phyloP scores from a whole-genome alignment of 2,329 filamentous ascomycete species.

The Leptoxyphium fumago region DNA sequence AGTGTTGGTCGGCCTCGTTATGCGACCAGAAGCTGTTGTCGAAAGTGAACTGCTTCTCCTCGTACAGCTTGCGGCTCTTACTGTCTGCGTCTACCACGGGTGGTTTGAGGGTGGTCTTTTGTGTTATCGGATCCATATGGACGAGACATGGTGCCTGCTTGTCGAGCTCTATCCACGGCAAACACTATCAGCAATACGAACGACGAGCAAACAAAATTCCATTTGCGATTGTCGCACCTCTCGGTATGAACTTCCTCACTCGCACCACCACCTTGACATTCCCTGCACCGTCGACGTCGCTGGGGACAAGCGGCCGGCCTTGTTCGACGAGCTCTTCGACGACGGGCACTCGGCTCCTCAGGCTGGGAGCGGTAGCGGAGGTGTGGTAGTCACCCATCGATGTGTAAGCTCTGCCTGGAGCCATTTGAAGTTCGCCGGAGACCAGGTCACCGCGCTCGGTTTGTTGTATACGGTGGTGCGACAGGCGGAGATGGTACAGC shows the following conservation, averaged over 20 bases:
- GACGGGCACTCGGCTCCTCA: conserved; percentile 26
- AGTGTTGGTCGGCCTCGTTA: conserved; percentile 62
- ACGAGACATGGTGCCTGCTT: conserved; percentile 73
- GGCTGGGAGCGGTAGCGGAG: conserved; percentile 29
- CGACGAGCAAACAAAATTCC: background rate
- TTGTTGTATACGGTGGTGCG: no score
- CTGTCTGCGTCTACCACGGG: conserved; percentile 31
- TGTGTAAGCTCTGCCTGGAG: background rate
- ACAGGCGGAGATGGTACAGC: no score
- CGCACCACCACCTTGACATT: conserved; percentile 39
- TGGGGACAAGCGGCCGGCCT: conserved; percentile 15
- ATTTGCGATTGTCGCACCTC: conserved; percentile 21
- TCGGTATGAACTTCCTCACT: conserved; percentile 31
- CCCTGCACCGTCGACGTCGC: conserved; percentile 27
- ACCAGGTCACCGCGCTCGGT: no score
- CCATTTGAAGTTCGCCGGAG: background rate
- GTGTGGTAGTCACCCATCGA: conserved; percentile 10
- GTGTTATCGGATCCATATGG: conserved; percentile 74
- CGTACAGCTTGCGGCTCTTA: conserved; percentile 52
- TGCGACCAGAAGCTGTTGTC: conserved; percentile 99
- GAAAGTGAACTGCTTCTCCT: conserved; percentile 88
- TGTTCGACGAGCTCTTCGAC: conserved; percentile 15
- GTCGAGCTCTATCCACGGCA: conserved; percentile 50
- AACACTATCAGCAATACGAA: no score
- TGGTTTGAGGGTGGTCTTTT: conserved; percentile 66